Evolutionary conservation across 371 early-diverging fungal species (phyloP), one percentile per base, ranked within the genome.

Genomic region (Umbelopsis sp.): DNA sequence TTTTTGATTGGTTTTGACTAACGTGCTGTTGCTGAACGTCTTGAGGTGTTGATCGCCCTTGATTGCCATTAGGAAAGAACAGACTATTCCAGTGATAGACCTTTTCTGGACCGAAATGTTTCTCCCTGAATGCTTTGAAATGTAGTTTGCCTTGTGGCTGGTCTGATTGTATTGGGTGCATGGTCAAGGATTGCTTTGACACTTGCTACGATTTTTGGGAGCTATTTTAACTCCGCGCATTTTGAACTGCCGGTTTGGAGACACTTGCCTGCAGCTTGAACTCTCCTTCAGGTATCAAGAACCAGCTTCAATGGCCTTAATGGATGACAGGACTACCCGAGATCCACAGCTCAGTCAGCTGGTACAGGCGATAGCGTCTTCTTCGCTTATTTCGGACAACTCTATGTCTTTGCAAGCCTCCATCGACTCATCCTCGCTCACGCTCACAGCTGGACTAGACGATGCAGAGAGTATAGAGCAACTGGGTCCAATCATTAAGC

Each of bases 401-500:
- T 57, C 57, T 8, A 35, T 57, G 4, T 57, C 57, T 8, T 35
- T 57, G 57, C 57, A 57, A 29, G 29, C 57, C 57, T 35, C 57
- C 12, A 57, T 57, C 12, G 57, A 57, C 57, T 57, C 57, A 3
- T 57, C 57, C 11, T 57, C 57, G n/a, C 65, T 83, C 18, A 79
- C 76, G 22, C 75, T 83, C 63, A 76, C 79, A 16, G 79, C 77
- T 10, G 72, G 78, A 9, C 44, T 83, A 52, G 83, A 83, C 78
- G 91, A 91, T 72, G 80, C 87, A 18, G 91, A 90, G 68, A 88
- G 87, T 72, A 68, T 94, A 70, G 94, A 94, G 73, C 94, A 94
- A 72, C 82, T 94, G 3, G 94, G 94, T 0, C 94, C 94, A 32
- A 87, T 93, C 64, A 94, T 98, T 77, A 95, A 95, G 76, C 92